Evolutionary conservation across 2,329 filamentous ascomycete genomes (phyloP).

Genomic region (Xylaria sp.): DNA sequence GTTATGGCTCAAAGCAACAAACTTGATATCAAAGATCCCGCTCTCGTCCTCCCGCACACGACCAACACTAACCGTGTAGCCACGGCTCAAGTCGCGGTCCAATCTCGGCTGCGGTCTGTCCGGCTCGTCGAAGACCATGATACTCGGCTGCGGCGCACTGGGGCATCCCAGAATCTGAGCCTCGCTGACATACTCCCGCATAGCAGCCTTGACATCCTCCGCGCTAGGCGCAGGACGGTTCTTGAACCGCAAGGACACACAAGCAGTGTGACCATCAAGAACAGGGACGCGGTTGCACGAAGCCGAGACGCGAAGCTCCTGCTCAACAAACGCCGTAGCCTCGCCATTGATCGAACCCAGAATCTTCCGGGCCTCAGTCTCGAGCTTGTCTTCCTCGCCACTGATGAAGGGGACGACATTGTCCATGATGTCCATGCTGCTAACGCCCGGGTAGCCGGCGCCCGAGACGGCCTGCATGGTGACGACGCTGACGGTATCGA

Average conservation of each 20-base stretch:
- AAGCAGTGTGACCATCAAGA: constrained; percentile 91
- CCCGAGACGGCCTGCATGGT: constrained; percentile 94
- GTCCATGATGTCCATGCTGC: constrained; percentile 92
- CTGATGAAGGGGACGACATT: constrained; percentile 92
- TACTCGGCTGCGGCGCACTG: constrained; percentile 74
- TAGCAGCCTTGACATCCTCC: constrained; percentile 70
- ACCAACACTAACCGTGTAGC: constrained; percentile 88
- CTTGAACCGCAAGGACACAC: constrained; percentile 79
- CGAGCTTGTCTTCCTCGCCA: constrained; percentile 93
- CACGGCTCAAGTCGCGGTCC: constrained; percentile 76
- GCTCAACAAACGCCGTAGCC: constrained; percentile 70
- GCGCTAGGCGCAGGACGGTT: constrained; percentile 67
- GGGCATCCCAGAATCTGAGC: constrained; percentile 79
- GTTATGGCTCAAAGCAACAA: constrained; percentile 84
- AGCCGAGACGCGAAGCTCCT: constrained; percentile 72
- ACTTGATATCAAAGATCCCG: constrained; percentile 90
- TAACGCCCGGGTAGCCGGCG: constrained; percentile 84
- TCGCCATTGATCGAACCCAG: constrained; percentile 69
- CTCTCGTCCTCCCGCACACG: constrained; percentile 79
- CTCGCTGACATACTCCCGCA: constrained; percentile 77
- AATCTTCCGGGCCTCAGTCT: constrained; percentile 93
- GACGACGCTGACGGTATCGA: constrained; percentile 71
- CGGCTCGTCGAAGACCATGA: constrained; percentile 82
- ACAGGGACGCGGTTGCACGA: constrained; percentile 94
- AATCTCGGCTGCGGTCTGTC: constrained; percentile 88